Percentiles rank a stretch among this genome's conserved stretches.
Conservation (phyloP, 208 protist genomes). For the Leishmania major region DNA sequence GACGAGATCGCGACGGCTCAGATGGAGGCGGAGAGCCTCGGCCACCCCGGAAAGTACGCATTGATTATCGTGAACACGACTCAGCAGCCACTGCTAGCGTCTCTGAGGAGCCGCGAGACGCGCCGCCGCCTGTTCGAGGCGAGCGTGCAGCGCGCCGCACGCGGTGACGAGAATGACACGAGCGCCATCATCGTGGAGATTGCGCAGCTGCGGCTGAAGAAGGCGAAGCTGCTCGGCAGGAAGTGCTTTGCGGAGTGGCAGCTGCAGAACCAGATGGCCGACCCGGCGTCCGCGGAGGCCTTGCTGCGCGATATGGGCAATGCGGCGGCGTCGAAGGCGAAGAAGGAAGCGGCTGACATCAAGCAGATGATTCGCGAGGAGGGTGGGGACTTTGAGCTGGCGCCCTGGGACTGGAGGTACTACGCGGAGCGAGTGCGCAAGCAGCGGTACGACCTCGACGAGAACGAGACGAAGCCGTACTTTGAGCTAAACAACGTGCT, state of each 20-base stretch:
- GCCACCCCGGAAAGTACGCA: slow-evolving; percentile 48
- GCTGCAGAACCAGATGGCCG: slow-evolving; percentile 57
- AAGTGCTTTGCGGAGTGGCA: slow-evolving; percentile 57
- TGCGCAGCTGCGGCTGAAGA: slow-evolving; percentile 38
- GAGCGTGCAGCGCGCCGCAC: slow-evolving; percentile 24
- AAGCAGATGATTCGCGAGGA: slow-evolving; percentile 26
- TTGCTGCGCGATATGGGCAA: slow-evolving; percentile 34
- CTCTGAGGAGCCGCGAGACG: slow-evolving; percentile 41
- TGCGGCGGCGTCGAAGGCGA: neutral
- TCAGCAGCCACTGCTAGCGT: slow-evolving; percentile 51
- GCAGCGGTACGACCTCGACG: slow-evolving; percentile 50
- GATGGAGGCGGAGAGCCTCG: slow-evolving; percentile 36
- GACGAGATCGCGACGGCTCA: slow-evolving; percentile 35
- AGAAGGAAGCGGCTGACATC: slow-evolving; percentile 42
- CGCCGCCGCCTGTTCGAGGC: slow-evolving; percentile 46
- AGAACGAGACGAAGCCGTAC: slow-evolving; percentile 51
- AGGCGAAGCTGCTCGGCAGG: slow-evolving; percentile 49
- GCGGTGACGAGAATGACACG: slow-evolving; percentile 30
- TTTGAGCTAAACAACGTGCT: slow-evolving; percentile 59
- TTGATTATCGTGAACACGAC: slow-evolving; percentile 54
- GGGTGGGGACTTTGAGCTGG: slow-evolving; percentile 39
- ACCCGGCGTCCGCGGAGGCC: slow-evolving; percentile 22
- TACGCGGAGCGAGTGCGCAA: slow-evolving; percentile 55
- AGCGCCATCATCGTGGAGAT: slow-evolving; percentile 31
- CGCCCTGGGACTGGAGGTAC: slow-evolving; percentile 57